These are phyloP conservation scores for Cryptosporidium tyzzeri DNA, from an alignment of 169 alveolate species.

Conservation along the genomic window DNA sequence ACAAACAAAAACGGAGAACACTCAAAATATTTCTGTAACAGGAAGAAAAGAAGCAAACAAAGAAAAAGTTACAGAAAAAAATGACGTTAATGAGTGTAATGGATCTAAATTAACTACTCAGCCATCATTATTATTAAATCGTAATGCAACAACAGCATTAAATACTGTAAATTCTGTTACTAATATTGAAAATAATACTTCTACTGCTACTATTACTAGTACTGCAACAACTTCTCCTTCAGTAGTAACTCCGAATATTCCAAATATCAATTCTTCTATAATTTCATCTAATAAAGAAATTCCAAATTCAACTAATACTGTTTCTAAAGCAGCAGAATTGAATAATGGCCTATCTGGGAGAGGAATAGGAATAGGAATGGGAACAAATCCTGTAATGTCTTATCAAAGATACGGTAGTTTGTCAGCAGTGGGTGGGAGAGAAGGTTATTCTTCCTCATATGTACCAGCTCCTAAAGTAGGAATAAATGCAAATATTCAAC, in stretches of 20 bases:
- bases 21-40: not conserved
- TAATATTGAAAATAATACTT: not conserved
- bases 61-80: not conserved
- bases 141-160: not conserved
- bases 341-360: not conserved
- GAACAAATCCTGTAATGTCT: not conserved
- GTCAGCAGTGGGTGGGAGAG: not conserved
- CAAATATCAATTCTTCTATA: not conserved
- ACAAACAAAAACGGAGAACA: not conserved
- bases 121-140: not conserved
- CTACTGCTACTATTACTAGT: not conserved
- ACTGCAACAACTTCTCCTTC: not conserved
- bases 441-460: not conserved
- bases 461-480: not conserved
- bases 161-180: not conserved
- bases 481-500: not conserved
- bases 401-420: not conserved
- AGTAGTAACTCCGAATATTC: not conserved
- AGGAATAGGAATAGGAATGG: not conserved
- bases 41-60: not conserved
- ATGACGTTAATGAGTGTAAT: not conserved
- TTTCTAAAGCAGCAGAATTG: not conserved
- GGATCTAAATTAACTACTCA: not conserved
- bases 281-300: not conserved
- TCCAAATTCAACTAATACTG: no score